Percentiles rank a stretch among this genome's conserved stretches.
phyloP scores from a whole-genome alignment of 1,284 basidiomycete genomes.

The Pseudozyma hubeiensis region DNA sequence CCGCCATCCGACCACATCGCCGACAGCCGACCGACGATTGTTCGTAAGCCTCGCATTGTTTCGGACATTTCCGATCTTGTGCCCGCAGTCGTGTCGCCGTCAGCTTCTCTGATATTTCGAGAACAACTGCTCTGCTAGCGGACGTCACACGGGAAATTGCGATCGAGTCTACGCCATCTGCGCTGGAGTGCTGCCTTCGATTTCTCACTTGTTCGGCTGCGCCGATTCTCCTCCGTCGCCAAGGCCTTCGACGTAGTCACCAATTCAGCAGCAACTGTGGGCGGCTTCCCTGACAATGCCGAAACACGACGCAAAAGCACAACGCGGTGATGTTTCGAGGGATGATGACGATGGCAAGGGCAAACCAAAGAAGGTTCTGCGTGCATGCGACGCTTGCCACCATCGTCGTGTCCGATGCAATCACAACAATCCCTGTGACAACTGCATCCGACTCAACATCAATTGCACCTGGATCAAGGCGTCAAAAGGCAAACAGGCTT shows the following conservation, averaged over 20 bases:
- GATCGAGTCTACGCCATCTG: too few species aligned
- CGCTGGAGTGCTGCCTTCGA: too few species aligned
- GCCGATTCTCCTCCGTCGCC: background rate
- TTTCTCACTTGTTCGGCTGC: background rate
- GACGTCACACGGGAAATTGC: too few species aligned
- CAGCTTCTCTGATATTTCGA: too few species aligned
- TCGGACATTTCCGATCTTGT: too few species aligned
- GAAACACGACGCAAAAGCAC: slow-evolving; percentile 36
- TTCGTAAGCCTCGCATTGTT: too few species aligned
- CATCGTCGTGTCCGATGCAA: slow-evolving; percentile 57
- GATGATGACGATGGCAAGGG: slow-evolving; percentile 35
- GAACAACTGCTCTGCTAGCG: too few species aligned
- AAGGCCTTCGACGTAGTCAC: too few species aligned
- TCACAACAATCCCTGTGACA: slow-evolving; percentile 58
- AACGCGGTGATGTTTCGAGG: slow-evolving; percentile 16
- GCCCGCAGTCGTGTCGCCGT: too few species aligned
- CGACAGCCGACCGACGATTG: too few species aligned
- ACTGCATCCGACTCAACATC: slow-evolving; percentile 59
- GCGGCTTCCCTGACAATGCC: slow-evolving; percentile 21
- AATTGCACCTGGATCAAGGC: slow-evolving; percentile 62
- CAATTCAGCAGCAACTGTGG: background rate
- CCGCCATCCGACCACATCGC: too few species aligned
- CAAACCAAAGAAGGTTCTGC: slow-evolving; percentile 48
- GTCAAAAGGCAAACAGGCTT: slow-evolving; percentile 53
- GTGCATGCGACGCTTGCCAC: slow-evolving; percentile 51